Base-by-base conservation (phyloP, 1,284 basidiomycete genomes). In the Cutaneotrichosporon dermatis region DNA sequence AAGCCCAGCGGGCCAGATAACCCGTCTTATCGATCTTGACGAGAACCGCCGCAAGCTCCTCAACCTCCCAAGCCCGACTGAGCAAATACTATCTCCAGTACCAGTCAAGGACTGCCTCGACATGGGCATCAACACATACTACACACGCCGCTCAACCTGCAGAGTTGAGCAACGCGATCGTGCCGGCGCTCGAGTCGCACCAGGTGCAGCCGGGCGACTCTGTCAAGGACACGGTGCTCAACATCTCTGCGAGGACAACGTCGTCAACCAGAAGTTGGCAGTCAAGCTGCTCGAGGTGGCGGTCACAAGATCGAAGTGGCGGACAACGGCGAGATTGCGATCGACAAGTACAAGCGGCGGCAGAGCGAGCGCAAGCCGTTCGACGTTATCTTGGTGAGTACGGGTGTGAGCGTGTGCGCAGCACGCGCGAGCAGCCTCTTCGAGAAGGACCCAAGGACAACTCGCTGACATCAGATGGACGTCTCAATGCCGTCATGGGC, bases 261-360 rank as follows among this genome's bases (percentile, higher is more conserved):
- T 95, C 66, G 95, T 99, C 63, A 99, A 99, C 80, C 95, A 99
- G 81, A 78, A 78, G 62, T 68, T 99, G 6, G 96, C 96, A 0
- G 89, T 96, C 68, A 97, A 97, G 83, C 92, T 99, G 66, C 81
- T 99, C 40, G 93, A 98, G 79, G 95, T 93, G 74, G 94, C 94
- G 95, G 95, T 0, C 96, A 99, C 76, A 86, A 86, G 45, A 92
- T 97, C 39, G 92, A 97, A 80, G 93, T 99, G 60, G 96, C 95
- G 13, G 94, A 98, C 82, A 99, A 99, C 71, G 96, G 96, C 8
- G 88, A 89, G 69, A 81, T 78, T 42, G 76, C 76, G 1, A 66
- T 77, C 51, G 76, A 77, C 34, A 79, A 77, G 65, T 78, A 76
- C 64, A 73, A 70, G 65, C 62, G 70, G 44, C 56, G 66, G 49